phyloP scores from a whole-genome alignment of 257 asterid genomes.

The Solanum clarkiae region DNA sequence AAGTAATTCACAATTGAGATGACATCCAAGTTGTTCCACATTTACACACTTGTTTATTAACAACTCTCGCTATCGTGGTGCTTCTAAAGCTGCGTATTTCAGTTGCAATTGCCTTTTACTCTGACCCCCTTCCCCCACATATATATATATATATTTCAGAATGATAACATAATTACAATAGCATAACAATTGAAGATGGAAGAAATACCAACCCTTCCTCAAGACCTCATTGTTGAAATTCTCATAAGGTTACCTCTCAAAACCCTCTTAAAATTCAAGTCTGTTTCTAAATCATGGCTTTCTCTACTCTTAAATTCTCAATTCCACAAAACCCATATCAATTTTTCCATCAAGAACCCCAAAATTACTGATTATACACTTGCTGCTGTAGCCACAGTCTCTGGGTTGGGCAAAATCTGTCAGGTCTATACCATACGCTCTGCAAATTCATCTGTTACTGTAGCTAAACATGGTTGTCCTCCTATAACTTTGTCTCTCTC shows the following conservation, averaged over 20 bases:
- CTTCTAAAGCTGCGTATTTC: neutral
- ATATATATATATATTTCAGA: too few species aligned
- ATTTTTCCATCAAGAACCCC: neutral
- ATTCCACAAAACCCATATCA: slow-evolving; percentile 27
- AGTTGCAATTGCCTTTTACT: neutral
- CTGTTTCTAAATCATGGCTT: neutral
- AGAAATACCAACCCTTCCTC: slow-evolving; percentile 20
- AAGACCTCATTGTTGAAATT: slow-evolving; percentile 33
- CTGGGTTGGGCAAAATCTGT: slow-evolving; percentile 3
- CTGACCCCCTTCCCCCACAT: neutral
- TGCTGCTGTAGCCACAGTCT: neutral
- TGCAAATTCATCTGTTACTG: neutral
- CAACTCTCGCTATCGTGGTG: neutral
- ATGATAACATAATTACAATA: neutral
- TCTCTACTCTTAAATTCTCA: neutral
- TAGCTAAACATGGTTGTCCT: neutral
- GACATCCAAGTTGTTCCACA: neutral
- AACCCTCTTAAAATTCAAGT: slow-evolving; percentile 26
- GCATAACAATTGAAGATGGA: neutral
- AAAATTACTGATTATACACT: neutral
- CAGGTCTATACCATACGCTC: slow-evolving; percentile 9
- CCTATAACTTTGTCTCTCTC: neutral
- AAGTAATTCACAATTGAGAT: neutral
- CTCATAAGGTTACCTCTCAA: slow-evolving; percentile 33
- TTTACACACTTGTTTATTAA: neutral